Percentiles rank a stretch among this genome's conserved stretches.
These are phyloP conservation scores for Pichia inconspicua DNA, from an alignment of 1,139 yeast species.

Conservation along the genomic window DNA sequence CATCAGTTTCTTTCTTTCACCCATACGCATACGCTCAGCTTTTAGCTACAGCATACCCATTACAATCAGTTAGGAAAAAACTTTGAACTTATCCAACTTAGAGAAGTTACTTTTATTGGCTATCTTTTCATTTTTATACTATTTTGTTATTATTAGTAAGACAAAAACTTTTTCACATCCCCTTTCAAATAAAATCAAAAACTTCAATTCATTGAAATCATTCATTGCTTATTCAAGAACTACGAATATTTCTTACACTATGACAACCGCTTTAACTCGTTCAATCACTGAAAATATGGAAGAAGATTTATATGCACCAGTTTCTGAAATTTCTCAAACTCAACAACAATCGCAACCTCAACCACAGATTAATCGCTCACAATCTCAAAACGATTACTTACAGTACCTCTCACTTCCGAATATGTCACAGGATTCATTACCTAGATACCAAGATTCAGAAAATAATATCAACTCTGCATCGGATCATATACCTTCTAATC, in stretches of 20 bases:
- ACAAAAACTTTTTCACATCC: background rate
- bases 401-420: conserved; percentile 11
- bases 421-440: conserved; percentile 13
- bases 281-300: conserved; percentile 25
- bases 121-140: too few species aligned
- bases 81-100: too few species aligned
- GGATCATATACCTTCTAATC: background rate
- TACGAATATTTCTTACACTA: background rate
- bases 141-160: background rate
- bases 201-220: background rate
- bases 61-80: background rate
- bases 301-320: conserved; percentile 22
- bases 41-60: background rate
- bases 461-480: background rate
- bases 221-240: background rate
- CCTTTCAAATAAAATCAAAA: background rate
- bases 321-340: background rate
- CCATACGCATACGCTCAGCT: background rate
- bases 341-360: conserved; percentile 8
- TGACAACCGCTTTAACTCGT: conserved; percentile 25
- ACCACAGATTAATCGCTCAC: background rate
- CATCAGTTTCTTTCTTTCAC: background rate
- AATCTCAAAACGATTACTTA: conserved; percentile 7
- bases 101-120: background rate
- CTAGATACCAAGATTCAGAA: conserved; percentile 6